These are phyloP conservation scores for Suillus fuscotomentosus DNA, from an alignment of 768 basidiomycete species.

Conservation along the genomic window DNA sequence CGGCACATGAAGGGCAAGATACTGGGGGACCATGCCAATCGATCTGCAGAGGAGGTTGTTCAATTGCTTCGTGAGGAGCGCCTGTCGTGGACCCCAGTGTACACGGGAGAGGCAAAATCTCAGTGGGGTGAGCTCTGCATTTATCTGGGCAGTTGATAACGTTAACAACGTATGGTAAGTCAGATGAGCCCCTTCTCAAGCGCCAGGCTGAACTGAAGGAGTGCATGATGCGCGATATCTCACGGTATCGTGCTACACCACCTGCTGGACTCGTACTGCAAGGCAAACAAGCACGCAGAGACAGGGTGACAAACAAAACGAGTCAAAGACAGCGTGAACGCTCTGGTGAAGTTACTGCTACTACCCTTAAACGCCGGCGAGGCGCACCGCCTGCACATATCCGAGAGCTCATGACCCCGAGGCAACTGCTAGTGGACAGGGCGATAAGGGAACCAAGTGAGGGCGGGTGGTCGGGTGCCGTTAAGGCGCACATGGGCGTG, in stretches of 20 bases:
- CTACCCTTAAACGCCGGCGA: conserved; percentile 46
- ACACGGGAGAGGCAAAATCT: not conserved
- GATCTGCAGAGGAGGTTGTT: not conserved
- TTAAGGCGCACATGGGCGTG: conserved; percentile 57
- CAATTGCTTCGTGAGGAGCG: not conserved
- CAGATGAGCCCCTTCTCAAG: not conserved
- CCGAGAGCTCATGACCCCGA: conserved; percentile 47
- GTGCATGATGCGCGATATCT: conserved; percentile 38
- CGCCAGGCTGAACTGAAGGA: conserved; percentile 21
- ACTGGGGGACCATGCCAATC: not conserved
- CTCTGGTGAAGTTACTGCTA: conserved; percentile 55
- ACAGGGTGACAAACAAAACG: conserved; percentile 65
- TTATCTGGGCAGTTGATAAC: not conserved
- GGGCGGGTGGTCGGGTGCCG: conserved; percentile 68
- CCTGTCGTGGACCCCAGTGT: not conserved
- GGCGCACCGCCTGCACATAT: conserved; percentile 67
- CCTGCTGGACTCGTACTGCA: conserved; percentile 46
- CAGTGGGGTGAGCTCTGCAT: not conserved
- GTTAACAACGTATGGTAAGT: not conserved
- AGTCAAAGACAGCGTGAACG: conserved; percentile 58
- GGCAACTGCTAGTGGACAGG: conserved; percentile 47
- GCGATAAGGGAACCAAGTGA: conserved; percentile 53
- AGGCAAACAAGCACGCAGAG: conserved; percentile 55
- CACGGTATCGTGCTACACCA: conserved; percentile 42
- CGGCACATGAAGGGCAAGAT: not conserved